These are phyloP conservation scores for Pluteus cervinus DNA, from an alignment of 768 basidiomycete species.

Conservation along the genomic window DNA sequence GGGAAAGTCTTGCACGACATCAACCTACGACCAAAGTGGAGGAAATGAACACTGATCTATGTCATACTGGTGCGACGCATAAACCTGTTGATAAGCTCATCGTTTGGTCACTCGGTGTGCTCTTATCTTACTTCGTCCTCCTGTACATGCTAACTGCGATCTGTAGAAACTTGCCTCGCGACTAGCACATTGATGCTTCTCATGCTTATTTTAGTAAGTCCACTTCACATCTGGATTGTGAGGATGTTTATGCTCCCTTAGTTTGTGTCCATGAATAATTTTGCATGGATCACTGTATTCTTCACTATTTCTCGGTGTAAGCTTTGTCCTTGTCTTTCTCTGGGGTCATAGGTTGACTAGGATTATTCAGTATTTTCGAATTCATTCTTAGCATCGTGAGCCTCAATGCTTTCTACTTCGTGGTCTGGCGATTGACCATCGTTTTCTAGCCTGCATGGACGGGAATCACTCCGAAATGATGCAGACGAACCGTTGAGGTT, in stretches of 20 bases:
- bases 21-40: not conserved
- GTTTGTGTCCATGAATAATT: not conserved
- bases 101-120: slow-evolving; percentile 1
- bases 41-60: not conserved
- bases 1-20: not conserved
- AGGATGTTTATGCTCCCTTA: not conserved
- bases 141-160: not conserved
- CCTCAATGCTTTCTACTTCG: too few species aligned
- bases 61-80: not conserved
- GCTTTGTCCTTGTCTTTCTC: not conserved
- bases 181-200: not conserved
- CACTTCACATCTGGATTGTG: not conserved
- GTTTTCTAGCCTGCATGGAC: too few species aligned
- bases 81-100: slow-evolving; percentile 3
- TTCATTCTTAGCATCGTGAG: not conserved
- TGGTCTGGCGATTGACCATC: too few species aligned
- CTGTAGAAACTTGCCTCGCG: slow-evolving; percentile 1
- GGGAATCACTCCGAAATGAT: too few species aligned
- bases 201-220: not conserved
- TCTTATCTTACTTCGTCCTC: not conserved
- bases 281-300: not conserved
- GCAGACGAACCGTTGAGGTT: too few species aligned
- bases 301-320: slow-evolving; percentile 2
- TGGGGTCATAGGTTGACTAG: not conserved
- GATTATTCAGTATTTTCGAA: not conserved